These are phyloP conservation scores for Panicum miliaceum DNA, from an alignment of 176 grass and related monocot genomes.

Conservation along the genomic window DNA sequence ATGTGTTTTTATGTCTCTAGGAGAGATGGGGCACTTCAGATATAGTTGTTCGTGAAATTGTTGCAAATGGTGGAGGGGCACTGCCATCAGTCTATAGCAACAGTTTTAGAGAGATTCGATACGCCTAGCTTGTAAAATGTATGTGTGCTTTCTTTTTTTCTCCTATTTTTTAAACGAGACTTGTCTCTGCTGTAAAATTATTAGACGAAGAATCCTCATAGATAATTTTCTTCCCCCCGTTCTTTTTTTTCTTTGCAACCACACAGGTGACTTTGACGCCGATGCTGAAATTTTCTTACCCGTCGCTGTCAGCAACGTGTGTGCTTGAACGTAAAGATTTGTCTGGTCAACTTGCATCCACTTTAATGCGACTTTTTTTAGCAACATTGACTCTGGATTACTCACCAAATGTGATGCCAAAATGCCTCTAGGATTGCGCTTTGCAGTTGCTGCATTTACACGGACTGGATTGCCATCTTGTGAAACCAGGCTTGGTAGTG, in stretches of 20 bases:
- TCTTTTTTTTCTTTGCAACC: too few relatives aligned
- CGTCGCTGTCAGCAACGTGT: not conserved
- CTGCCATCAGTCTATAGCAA: not conserved
- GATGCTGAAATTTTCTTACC: not conserved
- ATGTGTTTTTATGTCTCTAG: too few relatives aligned
- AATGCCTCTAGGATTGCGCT: not conserved
- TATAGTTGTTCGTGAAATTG: not conserved
- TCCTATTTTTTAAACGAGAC: not conserved
- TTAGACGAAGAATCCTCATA: not conserved
- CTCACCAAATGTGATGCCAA: not conserved
- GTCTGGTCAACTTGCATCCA: not conserved
- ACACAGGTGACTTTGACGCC: not conserved
- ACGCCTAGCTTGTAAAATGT: not conserved
- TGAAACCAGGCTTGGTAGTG: constrained; percentile 1
- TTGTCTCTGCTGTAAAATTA: not conserved
- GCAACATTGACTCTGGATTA: not conserved
- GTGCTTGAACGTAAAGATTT: not conserved
- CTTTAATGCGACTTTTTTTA: not conserved
- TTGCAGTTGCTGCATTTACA: constrained; percentile 16
- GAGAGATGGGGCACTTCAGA: not conserved
- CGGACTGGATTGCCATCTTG: not conserved
- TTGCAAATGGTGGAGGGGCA: not conserved
- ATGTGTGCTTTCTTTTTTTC: not conserved
- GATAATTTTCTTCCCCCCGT: not conserved
- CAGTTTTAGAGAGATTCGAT: too few relatives aligned